Conservation (phyloP, 108 stramenopile genomes). For the Pseudonitzschia pungens region DNA sequence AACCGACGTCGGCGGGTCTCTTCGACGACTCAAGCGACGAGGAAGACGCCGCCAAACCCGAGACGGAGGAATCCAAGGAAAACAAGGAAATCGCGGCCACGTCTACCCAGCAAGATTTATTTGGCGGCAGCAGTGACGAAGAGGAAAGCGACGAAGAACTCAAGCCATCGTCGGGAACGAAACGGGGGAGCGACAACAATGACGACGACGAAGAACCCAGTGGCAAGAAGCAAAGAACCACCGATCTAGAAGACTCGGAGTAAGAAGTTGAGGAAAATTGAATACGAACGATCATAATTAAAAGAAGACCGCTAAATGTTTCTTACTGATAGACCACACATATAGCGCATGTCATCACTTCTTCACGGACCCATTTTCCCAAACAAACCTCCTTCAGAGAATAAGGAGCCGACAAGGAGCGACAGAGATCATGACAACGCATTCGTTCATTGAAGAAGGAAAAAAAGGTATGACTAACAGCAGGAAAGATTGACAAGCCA, state of each 20-base stretch:
- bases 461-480: background rate
- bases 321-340: no score
- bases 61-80: constrained; percentile 20
- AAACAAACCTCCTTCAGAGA: no score
- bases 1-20: constrained; percentile 41
- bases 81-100: constrained; percentile 22
- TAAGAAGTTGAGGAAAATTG: constrained; percentile 1
- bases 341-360: no score
- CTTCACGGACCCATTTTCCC: no score
- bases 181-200: constrained; percentile 26
- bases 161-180: constrained; percentile 30
- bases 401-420: no score
- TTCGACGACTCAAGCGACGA: constrained; percentile 68
- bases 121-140: constrained; percentile 59
- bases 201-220: constrained; percentile 26
- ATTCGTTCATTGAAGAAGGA: no score
- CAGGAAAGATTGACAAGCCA: background rate
- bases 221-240: constrained; percentile 24
- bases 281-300: no score
- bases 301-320: no score
- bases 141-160: constrained; percentile 59
- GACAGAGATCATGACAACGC: no score
- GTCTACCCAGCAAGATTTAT: constrained; percentile 64
- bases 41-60: constrained; percentile 8
- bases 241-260: constrained; percentile 23